Conservation (phyloP, 2,329 filamentous ascomycete species). For the Gremmenia infestans region DNA sequence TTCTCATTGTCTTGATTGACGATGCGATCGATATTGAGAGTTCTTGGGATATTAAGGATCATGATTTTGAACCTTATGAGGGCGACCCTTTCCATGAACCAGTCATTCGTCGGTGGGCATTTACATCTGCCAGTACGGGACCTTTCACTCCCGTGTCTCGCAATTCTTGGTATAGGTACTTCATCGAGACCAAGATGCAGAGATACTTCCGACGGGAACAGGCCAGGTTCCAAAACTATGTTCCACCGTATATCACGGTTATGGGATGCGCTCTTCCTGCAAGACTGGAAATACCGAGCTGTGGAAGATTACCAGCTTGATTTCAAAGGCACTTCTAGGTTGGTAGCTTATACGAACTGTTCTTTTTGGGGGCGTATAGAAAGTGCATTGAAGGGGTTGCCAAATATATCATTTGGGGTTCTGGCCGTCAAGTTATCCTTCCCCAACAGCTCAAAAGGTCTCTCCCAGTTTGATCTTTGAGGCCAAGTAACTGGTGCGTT, state of each 20-base stretch:
- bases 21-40: neutral
- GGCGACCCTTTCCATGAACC: neutral
- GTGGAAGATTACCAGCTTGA: slow-evolving; percentile 1
- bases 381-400: too few relatives aligned
- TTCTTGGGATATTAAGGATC: neutral
- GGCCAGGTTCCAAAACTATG: neutral
- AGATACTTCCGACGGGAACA: neutral
- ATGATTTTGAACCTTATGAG: neutral
- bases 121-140: slow-evolving; percentile 7
- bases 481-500: too few relatives aligned
- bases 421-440: too few relatives aligned
- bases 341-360: too few relatives aligned
- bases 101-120: slow-evolving; percentile 2
- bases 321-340: too few relatives aligned
- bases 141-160: slow-evolving; percentile 2
- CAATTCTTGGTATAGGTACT: neutral
- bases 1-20: slow-evolving; percentile 10
- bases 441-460: too few relatives aligned
- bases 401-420: too few relatives aligned
- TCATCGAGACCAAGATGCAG: neutral
- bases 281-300: slow-evolving; percentile 4
- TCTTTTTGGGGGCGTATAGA: too few relatives aligned
- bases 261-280: slow-evolving; percentile 7
- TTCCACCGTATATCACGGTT: slow-evolving; percentile 2
- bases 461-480: too few relatives aligned